These are phyloP conservation scores for Xerocomus spinulosus DNA, from an alignment of 768 basidiomycete genomes.

Conservation along the genomic window DNA sequence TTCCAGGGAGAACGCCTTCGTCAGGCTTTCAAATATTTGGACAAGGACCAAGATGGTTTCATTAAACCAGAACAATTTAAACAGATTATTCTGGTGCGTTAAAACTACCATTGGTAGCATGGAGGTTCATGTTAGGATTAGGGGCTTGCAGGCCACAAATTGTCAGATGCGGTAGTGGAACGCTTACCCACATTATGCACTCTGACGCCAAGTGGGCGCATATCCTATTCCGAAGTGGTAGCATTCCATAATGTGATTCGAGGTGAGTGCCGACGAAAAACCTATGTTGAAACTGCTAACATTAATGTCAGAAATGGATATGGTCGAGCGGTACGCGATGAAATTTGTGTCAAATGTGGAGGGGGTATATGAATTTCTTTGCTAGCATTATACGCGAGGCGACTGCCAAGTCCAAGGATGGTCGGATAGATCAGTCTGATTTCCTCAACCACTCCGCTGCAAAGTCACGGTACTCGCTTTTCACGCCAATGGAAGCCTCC, in stretches of 20 bases:
- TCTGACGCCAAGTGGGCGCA: slow-evolving; percentile 80
- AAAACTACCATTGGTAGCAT: background rate
- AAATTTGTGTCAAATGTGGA: background rate
- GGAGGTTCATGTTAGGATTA: slow-evolving; percentile 27
- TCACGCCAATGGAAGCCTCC: slow-evolving; percentile 97
- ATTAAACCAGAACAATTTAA: slow-evolving; percentile 94
- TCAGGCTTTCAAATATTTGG: slow-evolving; percentile 92
- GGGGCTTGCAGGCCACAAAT: slow-evolving; percentile 97
- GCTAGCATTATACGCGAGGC: slow-evolving; percentile 83
- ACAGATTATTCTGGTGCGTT: slow-evolving; percentile 83
- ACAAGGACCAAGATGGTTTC: slow-evolving; percentile 87
- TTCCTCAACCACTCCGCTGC: slow-evolving; percentile 87
- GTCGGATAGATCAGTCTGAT: slow-evolving; percentile 92
- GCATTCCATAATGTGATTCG: slow-evolving; percentile 96
- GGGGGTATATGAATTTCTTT: slow-evolving; percentile 3
- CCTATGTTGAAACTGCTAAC: slow-evolving; percentile 3
- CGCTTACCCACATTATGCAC: slow-evolving; percentile 89
- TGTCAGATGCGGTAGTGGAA: slow-evolving; percentile 91
- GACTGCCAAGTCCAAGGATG: slow-evolving; percentile 86
- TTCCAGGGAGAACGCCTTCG: slow-evolving; percentile 96
- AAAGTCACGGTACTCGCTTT: slow-evolving; percentile 87
- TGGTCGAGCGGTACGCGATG: slow-evolving; percentile 70
- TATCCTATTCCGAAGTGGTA: slow-evolving; percentile 94
- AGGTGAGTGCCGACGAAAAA: slow-evolving; percentile 45
- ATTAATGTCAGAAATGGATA: slow-evolving; percentile 74